Evolutionary conservation across 31 red algal genomes (phyloP).

Genomic region (Endocladia muricata): DNA sequence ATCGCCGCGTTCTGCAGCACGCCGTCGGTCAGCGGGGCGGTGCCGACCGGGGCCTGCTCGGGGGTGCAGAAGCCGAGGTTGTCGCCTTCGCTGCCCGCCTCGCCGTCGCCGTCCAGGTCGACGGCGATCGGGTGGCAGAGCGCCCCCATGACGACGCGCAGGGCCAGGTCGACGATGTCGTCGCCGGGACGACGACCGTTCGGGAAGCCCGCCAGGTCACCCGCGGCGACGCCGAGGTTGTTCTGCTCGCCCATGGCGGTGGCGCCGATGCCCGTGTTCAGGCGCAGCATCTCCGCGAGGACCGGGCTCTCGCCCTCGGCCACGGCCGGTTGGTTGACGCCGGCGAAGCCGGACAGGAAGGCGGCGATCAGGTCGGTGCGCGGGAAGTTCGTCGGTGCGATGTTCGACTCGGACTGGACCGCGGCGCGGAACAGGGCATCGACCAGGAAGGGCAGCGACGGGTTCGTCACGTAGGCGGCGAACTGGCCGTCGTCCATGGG

Average conservation of each 20-base stretch:
- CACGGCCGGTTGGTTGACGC: neutral
- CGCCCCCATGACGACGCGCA: neutral
- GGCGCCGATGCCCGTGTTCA: neutral
- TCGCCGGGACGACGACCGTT: neutral
- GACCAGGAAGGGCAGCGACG: neutral
- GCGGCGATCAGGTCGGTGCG: neutral
- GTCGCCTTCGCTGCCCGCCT: too few species aligned
- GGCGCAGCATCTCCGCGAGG: neutral
- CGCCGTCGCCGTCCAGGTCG: slow-evolving; percentile 2
- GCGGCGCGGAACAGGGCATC: neutral
- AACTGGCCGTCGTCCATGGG: neutral
- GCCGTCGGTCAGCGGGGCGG: too few species aligned
- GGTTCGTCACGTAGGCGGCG: neutral
- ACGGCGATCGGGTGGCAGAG: neutral
- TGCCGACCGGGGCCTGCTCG: too few species aligned
- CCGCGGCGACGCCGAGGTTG: neutral
- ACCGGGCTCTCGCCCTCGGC: too few species aligned
- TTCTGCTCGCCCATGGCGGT: neutral
- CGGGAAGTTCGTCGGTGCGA: neutral
- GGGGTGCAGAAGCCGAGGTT: too few species aligned
- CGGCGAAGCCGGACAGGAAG: neutral
- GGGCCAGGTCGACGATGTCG: neutral
- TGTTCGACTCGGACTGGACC: neutral
- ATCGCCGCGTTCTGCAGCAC: too few species aligned
- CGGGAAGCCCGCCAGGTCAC: neutral